These are phyloP conservation scores for Brasilioporus rufonigricans DNA, from an alignment of 768 basidiomycete species.

Conservation along the genomic window DNA sequence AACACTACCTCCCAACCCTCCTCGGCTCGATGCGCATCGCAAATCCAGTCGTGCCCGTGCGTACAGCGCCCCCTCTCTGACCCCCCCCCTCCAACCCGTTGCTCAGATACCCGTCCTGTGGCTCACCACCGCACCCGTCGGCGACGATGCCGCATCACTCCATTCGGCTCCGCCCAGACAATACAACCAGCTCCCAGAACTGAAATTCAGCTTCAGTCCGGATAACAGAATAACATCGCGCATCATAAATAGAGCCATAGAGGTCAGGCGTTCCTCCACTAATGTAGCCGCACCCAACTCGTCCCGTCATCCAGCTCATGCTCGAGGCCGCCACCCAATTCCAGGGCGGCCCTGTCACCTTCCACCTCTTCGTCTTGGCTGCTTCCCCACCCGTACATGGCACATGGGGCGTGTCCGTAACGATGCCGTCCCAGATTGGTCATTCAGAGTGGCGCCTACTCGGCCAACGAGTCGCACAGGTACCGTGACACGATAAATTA, in stretches of 20 bases:
- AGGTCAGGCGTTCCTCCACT: constrained; percentile 34
- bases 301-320: constrained; percentile 21
- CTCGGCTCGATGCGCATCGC: constrained; percentile 40
- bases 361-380: constrained; percentile 56
- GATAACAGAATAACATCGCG: constrained; percentile 45
- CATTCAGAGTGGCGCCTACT: constrained; percentile 42
- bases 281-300: not conserved
- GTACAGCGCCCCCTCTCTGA: constrained; percentile 15
- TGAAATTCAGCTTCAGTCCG: constrained; percentile 42
- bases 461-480: constrained; percentile 45
- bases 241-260: constrained; percentile 43
- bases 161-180: constrained; percentile 36
- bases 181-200: constrained; percentile 39
- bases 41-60: constrained; percentile 41
- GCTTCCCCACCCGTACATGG: constrained; percentile 43
- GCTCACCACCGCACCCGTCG: constrained; percentile 44
- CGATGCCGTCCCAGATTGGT: constrained; percentile 28
- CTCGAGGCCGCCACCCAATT: constrained; percentile 30
- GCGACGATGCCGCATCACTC: constrained; percentile 24
- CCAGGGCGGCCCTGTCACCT: constrained; percentile 33
- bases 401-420: constrained; percentile 23
- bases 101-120: constrained; percentile 38
- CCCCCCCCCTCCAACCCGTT: not conserved
- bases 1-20: constrained; percentile 44
- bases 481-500: constrained; percentile 24